These are phyloP conservation scores for Croton setiger DNA, from an alignment of 441 rosid genomes.

Conservation along the genomic window DNA sequence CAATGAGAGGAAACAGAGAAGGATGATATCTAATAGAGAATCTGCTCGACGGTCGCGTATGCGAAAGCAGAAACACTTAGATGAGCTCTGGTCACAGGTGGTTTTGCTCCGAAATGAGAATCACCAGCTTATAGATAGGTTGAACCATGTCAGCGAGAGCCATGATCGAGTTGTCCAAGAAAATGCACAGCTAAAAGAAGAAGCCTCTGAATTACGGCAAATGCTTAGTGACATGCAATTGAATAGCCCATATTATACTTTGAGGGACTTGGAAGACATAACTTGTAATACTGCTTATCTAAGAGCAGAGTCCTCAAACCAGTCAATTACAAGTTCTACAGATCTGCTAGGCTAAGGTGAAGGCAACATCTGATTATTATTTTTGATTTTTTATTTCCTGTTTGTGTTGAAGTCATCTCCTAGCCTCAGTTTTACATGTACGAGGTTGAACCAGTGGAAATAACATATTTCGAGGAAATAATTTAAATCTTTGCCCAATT, in stretches of 20 bases:
- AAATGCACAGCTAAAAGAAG: conserved; percentile 71
- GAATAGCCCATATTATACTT: conserved; percentile 38
- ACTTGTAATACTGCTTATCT: conserved; percentile 37
- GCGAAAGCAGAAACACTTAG: conserved; percentile 80
- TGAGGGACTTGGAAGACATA: conserved; percentile 45
- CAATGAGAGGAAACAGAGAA: conserved; percentile 68
- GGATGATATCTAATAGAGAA: conserved; percentile 83
- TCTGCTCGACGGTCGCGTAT: conserved; percentile 83
- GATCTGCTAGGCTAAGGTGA: conserved; percentile 34
- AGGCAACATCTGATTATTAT: not conserved
- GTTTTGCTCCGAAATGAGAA: conserved; percentile 52
- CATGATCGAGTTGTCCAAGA: conserved; percentile 55
- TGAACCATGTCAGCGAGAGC: conserved; percentile 56
- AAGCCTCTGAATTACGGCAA: conserved; percentile 58
- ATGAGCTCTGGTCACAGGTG: conserved; percentile 58
- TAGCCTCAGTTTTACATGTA: conserved; percentile 12
- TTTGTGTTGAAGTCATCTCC: conserved; percentile 13
- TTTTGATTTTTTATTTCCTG: conserved; percentile 1
- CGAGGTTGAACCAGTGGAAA: conserved; percentile 15
- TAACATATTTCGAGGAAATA: conserved; percentile 15
- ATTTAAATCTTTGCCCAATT: conserved; percentile 17
- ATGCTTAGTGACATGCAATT: conserved; percentile 59
- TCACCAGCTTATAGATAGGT: conserved; percentile 58
- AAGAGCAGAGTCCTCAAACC: conserved; percentile 45
- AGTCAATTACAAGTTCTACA: conserved; percentile 40